These are phyloP conservation scores for Nannochloropsis granulata DNA, from an alignment of 108 stramenopile genomes.

Conservation along the genomic window DNA sequence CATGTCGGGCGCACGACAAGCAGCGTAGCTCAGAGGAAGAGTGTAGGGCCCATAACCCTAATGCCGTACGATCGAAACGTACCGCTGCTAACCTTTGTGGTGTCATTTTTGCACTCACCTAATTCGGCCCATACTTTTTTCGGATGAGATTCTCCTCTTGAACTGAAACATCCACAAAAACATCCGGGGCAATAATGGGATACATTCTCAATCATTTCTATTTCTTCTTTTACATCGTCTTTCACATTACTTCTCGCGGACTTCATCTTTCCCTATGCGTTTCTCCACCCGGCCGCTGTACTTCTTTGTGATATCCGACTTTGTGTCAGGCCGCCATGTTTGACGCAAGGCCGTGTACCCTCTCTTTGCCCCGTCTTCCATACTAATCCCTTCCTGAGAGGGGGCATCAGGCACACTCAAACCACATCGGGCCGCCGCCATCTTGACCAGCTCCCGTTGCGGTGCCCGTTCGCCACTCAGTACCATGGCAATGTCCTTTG, in stretches of 20 bases:
- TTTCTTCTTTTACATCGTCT: not conserved
- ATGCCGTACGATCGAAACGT: not conserved
- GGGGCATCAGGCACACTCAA: not conserved
- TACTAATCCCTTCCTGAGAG: not conserved
- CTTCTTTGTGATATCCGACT: not conserved
- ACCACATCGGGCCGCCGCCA: not conserved
- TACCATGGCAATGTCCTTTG: not conserved
- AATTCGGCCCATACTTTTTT: no score
- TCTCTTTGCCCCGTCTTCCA: not conserved
- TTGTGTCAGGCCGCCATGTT: not conserved
- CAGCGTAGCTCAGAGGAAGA: not conserved
- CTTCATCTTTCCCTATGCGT: not conserved
- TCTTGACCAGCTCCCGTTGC: not conserved
- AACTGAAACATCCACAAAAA: no score
- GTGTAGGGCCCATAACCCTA: not conserved
- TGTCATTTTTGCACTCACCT: not conserved
- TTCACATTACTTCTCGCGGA: not conserved
- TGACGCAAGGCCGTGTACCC: not conserved
- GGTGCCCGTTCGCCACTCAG: not conserved
- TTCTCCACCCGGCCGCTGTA: not conserved
- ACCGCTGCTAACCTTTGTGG: not conserved
- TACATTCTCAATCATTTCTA: no score
- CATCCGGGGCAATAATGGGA: no score
- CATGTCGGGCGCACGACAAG: not conserved
- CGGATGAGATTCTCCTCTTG: no score